Evolutionary conservation across 192 early-diverging fungal genomes (phyloP).

Genomic region (Pilaira anomala): DNA sequence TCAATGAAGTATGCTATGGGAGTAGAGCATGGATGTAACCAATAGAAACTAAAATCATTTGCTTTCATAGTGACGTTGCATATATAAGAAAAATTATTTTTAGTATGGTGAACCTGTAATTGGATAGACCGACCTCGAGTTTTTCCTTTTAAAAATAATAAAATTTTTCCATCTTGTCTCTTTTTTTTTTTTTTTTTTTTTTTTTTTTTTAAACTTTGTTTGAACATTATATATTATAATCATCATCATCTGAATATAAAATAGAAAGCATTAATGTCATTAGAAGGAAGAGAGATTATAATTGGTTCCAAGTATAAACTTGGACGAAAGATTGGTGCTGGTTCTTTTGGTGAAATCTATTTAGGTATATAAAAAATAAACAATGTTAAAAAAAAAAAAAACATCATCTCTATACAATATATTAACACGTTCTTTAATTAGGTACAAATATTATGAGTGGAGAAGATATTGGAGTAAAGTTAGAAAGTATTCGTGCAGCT

Average conservation of each 20-base stretch:
- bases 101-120: background rate
- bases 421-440: constrained; percentile 16
- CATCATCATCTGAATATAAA: background rate
- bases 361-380: constrained; percentile 66
- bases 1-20: no score
- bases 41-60: no score
- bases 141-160: no score
- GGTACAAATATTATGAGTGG: constrained; percentile 85
- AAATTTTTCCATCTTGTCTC: background rate
- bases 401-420: background rate
- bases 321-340: constrained; percentile 93
- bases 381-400: background rate
- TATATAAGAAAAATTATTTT: background rate
- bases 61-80: no score
- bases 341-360: constrained; percentile 97
- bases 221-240: background rate
- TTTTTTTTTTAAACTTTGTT: background rate
- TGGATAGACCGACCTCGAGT: no score
- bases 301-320: constrained; percentile 93
- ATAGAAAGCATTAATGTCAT: constrained; percentile 11
- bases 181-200: background rate
- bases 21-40: no score
- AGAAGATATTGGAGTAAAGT: constrained; percentile 97
- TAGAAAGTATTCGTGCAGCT: constrained; percentile 89
- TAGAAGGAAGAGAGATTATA: constrained; percentile 55